phyloP scores from a whole-genome alignment of 352 stramenopile genomes.

The Phytophthora crassamura region DNA sequence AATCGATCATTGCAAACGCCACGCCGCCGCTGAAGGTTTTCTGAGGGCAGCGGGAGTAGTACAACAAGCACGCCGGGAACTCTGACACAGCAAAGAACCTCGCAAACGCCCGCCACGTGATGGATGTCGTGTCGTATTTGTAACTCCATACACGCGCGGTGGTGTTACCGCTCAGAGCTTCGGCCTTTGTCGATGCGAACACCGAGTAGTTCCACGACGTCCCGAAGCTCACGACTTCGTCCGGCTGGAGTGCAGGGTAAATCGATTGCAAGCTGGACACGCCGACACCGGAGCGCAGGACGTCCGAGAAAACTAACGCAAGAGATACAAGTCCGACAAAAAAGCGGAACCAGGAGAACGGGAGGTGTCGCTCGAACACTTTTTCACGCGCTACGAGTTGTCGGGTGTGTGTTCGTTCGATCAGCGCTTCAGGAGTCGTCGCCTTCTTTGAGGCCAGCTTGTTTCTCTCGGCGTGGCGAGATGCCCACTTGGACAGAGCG shows the following conservation, averaged over 20 bases:
- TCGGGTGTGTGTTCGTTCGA: slow-evolving; percentile 24
- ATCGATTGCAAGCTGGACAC: slow-evolving; percentile 18
- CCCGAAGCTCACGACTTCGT: slow-evolving; percentile 40
- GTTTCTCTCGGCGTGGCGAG: slow-evolving; percentile 20
- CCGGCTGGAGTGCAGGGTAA: slow-evolving; percentile 39
- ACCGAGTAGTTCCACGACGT: slow-evolving; percentile 44
- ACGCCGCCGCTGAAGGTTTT: slow-evolving; percentile 18
- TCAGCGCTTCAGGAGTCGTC: slow-evolving; percentile 19
- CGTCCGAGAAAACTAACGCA: slow-evolving; percentile 38
- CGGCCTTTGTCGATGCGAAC: slow-evolving; percentile 24
- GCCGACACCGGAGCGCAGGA: slow-evolving; percentile 39
- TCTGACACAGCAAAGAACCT: slow-evolving; percentile 14
- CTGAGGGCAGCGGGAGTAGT: slow-evolving; percentile 20
- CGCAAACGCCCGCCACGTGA: slow-evolving; percentile 39
- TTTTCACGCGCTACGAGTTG: slow-evolving; percentile 29
- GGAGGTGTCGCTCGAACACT: slow-evolving; percentile 35
- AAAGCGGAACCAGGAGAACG: slow-evolving; percentile 38
- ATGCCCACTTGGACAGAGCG: slow-evolving; percentile 27
- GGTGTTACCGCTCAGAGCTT: slow-evolving; percentile 9
- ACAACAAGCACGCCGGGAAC: slow-evolving; percentile 45
- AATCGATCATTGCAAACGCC: slow-evolving; percentile 46
- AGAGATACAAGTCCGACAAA: slow-evolving; percentile 35
- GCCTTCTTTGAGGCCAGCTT: slow-evolving; percentile 11
- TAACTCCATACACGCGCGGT: slow-evolving; percentile 36
- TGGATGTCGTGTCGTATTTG: no score